phyloP scores from a whole-genome alignment of 2,329 filamentous ascomycete species.

The Botrytis hyacinthi region DNA sequence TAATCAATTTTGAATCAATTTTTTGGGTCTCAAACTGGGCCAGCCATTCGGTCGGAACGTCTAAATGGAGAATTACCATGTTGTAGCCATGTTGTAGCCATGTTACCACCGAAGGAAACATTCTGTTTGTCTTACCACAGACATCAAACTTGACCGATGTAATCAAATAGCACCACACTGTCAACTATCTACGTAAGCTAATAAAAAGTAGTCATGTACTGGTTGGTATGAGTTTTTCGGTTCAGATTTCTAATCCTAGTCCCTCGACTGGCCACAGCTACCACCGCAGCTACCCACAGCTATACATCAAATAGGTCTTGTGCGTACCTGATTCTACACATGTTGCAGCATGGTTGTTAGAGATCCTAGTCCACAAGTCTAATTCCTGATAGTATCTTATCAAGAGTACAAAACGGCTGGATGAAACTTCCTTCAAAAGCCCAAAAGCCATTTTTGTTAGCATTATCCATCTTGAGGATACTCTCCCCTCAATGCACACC shows the following conservation, averaged over 20 bases:
- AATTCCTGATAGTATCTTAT: neutral
- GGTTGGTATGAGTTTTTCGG: neutral
- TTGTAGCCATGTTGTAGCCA: neutral
- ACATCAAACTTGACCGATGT: neutral
- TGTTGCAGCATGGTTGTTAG: neutral
- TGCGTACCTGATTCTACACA: neutral
- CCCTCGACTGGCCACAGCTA: neutral
- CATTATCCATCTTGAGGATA: neutral
- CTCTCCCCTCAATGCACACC: neutral
- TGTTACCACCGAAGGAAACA: neutral
- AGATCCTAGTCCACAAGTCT: neutral
- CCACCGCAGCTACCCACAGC: neutral
- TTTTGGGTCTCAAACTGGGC: constrained; percentile 10
- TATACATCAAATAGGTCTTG: neutral
- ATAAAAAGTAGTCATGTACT: neutral
- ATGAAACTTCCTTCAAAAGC: neutral
- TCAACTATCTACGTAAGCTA: neutral
- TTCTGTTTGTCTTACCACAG: neutral
- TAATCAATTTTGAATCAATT: neutral
- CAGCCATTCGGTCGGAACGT: constrained; percentile 15
- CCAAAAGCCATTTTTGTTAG: neutral
- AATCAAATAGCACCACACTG: neutral
- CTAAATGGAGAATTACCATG: constrained; percentile 3
- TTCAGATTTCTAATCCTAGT: neutral
- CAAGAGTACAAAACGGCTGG: no score